Base-by-base conservation (phyloP, 441 rosid genomes). In the Dalechampia spathulata region DNA sequence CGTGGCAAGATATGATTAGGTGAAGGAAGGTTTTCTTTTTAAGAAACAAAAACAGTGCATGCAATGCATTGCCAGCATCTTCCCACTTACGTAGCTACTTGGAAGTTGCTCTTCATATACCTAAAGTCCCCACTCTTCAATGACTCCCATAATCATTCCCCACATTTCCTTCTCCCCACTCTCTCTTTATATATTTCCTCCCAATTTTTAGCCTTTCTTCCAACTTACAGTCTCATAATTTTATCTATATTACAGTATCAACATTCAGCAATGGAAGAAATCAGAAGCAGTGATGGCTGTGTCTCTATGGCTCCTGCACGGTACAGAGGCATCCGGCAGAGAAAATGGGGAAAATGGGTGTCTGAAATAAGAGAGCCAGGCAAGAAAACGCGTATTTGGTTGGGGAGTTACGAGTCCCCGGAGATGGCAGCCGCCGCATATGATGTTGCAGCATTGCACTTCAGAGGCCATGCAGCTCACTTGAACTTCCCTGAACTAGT, bases 321-420 rank as follows among this genome's bases (percentile, higher is more conserved):
- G 23, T 78, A 67, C 39, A 62, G 75, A 25, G 83, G 83, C 12
- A 64, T 75, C 9, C 80, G 83, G 0, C 68, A 67, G 43, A 46
- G 83, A 5, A 78, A 78, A 65, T 78, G 83, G 83, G 83, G 83
- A 36, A 78, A 78, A 20, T 78, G 83, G 83, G 83, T 78, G 22
- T 75, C 83, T 1, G 83, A 78, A 57, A 78, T 78, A 20, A 66
- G 83, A 7, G 76, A 78, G 52, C 83, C 83, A 0, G 78, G 83
- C 0, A 75, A 60, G 37, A 75, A 75, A 27, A 72, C 68, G 0
- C 66, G 83, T 25, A 78, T 78, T 25, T 78, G 83, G 83, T 59
- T 78, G 3, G 83, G 83, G 11, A 78, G 83, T 58, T 78, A 72
- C 15, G 80, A 78, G 56, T 51, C 61, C 1, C 71, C 80, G 0